These are phyloP conservation scores for Fusarium sp. DNA, from an alignment of 2,329 filamentous ascomycete genomes.

Conservation along the genomic window DNA sequence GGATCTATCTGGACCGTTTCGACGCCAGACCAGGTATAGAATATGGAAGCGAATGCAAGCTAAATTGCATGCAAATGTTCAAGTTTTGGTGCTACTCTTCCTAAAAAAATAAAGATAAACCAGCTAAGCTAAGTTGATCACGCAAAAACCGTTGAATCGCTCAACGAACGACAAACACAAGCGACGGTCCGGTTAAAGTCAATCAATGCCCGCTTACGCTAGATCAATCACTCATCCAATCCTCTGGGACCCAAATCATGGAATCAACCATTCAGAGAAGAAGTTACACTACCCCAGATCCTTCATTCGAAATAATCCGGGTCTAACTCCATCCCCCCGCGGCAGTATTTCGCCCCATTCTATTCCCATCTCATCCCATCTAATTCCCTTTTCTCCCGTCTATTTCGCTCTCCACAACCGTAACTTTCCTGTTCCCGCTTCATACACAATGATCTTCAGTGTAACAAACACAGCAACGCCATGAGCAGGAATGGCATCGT, in stretches of 20 bases:
- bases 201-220: neutral
- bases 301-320: neutral
- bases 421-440: neutral
- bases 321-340: conserved; percentile 8
- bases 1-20: neutral
- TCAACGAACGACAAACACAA: neutral
- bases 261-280: neutral
- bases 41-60: no score
- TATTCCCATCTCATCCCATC: neutral
- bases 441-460: conserved; percentile 13
- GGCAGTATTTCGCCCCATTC: neutral
- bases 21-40: no score
- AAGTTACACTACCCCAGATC: conserved; percentile 2
- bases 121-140: no score
- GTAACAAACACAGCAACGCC: neutral
- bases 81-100: no score
- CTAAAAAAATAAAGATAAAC: no score
- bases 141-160: neutral
- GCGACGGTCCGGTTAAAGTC: neutral
- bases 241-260: no score
- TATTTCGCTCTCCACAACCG: neutral
- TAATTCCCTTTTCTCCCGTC: neutral
- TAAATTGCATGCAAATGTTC: no score
- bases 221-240: neutral
- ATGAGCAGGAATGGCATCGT: conserved; percentile 40